phyloP scores from a whole-genome alignment of 768 basidiomycete genomes.

The Calocera cornea region DNA sequence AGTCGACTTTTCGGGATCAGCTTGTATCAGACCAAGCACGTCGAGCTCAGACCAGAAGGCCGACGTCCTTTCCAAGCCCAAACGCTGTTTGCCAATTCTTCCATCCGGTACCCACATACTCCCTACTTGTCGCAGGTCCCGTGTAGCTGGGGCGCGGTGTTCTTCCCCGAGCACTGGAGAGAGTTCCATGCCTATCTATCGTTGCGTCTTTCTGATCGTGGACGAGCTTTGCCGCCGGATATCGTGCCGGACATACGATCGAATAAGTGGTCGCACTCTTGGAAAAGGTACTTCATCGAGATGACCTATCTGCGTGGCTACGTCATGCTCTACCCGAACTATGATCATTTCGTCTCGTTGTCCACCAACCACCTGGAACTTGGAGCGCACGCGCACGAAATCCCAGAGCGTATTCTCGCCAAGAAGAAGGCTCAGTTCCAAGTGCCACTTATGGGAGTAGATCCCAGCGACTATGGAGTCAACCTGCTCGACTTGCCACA shows the following conservation, averaged over 20 bases:
- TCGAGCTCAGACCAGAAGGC: conserved; percentile 57
- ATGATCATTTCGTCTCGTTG: conserved; percentile 49
- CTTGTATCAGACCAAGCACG: conserved; percentile 72
- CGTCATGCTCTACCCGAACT: conserved; percentile 85
- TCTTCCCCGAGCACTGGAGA: conserved; percentile 80
- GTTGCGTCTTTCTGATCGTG: conserved; percentile 46
- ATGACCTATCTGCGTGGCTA: conserved; percentile 68
- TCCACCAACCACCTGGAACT: conserved; percentile 86
- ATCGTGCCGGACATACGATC: conserved; percentile 68
- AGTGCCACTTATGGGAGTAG: conserved; percentile 48
- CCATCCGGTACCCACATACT: conserved; percentile 31
- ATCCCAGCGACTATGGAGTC: conserved; percentile 16
- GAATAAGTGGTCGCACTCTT: conserved; percentile 66
- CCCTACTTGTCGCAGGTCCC: conserved; percentile 80
- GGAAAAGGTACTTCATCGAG: conserved; percentile 87
- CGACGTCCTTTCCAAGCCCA: conserved; percentile 56
- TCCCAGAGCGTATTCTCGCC: conserved; percentile 18
- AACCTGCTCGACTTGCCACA: conserved; percentile 48
- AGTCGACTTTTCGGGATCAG: conserved; percentile 61
- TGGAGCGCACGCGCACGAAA: conserved; percentile 43
- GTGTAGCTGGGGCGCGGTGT: conserved; percentile 84
- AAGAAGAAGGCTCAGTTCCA: conserved; percentile 52
- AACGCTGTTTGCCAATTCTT: conserved; percentile 33
- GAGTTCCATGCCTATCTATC: conserved; percentile 71
- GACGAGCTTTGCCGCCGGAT: conserved; percentile 28